Evolutionary conservation across 78 protist genomes (phyloP), one percentile per base, ranked within the genome.

Genomic region (Cavenderia fasciculata): DNA sequence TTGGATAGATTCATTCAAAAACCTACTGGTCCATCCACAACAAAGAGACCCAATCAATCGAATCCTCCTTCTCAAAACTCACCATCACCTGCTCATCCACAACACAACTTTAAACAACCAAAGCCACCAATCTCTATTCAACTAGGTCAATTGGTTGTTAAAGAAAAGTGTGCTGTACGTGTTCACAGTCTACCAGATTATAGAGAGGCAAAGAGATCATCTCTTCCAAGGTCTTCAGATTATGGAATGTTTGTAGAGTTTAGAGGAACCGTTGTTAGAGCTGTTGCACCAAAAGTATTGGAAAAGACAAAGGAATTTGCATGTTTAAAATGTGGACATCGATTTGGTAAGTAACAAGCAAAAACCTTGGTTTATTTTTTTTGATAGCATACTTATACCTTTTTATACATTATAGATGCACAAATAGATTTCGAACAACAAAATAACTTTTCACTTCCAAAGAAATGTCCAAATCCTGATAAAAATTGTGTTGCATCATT

Each of bases 211-310:
- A 57, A 51, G 25, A 71, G 33, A 5, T 69, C 90, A 14, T 68
- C 73, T 23, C 7, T 86, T 21, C 92, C 92, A 6, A 11, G 73
- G 0, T 74, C 92, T 0, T 34, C 31, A 40, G 84, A 86, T 12
- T 33, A 66, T 23, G 92, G 92, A 12, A 3, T 65, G 10, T 75
- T 86, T 56, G 76, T 71, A 0, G 92, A 86, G 63, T 59, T 69
- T 40, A 7, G 92, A 14, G 92, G 92, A 2, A 86, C 92, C 1
- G 68, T 86, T 10, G 59, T 71, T 21, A 69, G 92, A 59, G 40
- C 82, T 1, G 73, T 72, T 54, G 10, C 29, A 21, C 14, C 85
- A 0, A 70, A 74, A 19, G 70, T 86, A 0, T 8, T 86, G 8
- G 87, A 86, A 44, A 46, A 71, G 31, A 33, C 85, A 21, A 82